Evolutionary conservation across 208 protist species (phyloP).

Genomic region (Crithidia fasciculata): DNA sequence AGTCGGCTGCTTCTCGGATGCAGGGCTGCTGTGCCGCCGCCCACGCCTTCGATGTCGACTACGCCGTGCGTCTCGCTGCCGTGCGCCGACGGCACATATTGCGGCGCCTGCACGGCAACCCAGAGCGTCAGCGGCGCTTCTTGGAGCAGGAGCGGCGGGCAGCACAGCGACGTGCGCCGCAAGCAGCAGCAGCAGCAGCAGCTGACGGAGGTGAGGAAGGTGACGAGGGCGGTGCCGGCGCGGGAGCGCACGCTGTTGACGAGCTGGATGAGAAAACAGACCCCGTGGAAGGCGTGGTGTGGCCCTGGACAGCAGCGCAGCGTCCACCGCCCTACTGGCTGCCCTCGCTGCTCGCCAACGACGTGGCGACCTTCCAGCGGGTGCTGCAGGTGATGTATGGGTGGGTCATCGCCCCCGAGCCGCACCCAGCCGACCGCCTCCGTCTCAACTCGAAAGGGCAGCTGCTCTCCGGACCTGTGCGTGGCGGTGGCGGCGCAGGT

Average conservation of each 20-base stretch:
- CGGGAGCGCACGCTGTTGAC: conserved; percentile 16
- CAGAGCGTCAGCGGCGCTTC: conserved; percentile 21
- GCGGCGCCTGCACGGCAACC: conserved; percentile 32
- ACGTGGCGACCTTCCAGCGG: conserved; percentile 58
- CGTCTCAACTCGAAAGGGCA: conserved; percentile 15
- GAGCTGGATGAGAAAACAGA: not conserved
- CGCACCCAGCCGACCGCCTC: conserved; percentile 33
- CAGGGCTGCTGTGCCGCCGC: conserved; percentile 24
- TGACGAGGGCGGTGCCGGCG: conserved; percentile 32
- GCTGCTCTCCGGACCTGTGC: conserved; percentile 7
- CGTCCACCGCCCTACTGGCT: conserved; percentile 67
- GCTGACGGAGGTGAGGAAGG: not conserved
- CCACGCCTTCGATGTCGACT: conserved; percentile 35
- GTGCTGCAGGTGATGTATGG: conserved; percentile 74
- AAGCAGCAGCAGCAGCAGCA: not conserved
- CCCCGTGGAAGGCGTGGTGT: conserved; percentile 19
- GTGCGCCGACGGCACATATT: conserved; percentile 35
- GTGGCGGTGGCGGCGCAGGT: conserved; percentile 1
- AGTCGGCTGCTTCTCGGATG: conserved; percentile 7
- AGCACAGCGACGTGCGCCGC: conserved; percentile 1
- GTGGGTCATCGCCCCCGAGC: conserved; percentile 52
- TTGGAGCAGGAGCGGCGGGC: conserved; percentile 14
- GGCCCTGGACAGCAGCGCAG: conserved; percentile 20
- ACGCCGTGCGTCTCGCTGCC: conserved; percentile 15
- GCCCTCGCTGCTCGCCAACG: conserved; percentile 63